phyloP scores from a whole-genome alignment of 2,329 filamentous ascomycete species.

The Aspergillus tanneri region DNA sequence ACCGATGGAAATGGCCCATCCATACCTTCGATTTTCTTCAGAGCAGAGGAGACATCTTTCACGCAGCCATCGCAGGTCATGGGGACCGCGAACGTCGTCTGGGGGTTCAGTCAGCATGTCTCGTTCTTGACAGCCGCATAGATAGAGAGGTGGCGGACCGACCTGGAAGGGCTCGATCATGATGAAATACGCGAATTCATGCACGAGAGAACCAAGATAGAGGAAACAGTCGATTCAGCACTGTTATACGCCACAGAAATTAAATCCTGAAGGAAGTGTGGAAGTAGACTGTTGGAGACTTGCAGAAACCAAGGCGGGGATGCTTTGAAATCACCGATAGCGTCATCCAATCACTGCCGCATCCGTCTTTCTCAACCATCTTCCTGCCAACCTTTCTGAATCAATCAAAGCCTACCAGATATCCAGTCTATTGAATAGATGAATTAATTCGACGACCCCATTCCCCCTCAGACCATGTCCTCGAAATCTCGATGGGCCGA shows the following conservation, averaged over 20 bases:
- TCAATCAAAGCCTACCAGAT: background rate
- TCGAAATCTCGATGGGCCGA: conserved; percentile 83
- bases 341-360: conserved; percentile 22
- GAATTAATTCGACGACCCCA: background rate
- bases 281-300: conserved; percentile 3
- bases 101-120: conserved; percentile 6
- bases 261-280: too few relatives aligned
- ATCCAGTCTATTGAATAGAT: background rate
- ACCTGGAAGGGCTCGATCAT: conserved; percentile 52
- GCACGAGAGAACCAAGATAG: background rate
- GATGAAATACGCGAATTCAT: conserved; percentile 13
- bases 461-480: conserved; percentile 51
- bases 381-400: background rate
- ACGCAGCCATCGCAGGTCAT: conserved; percentile 89
- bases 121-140: background rate
- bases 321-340: conserved; percentile 31
- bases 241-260: too few relatives aligned
- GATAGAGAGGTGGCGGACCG: conserved; percentile 15
- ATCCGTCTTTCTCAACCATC: conserved; percentile 15
- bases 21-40: conserved; percentile 69
- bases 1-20: background rate
- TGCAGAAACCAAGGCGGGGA: conserved; percentile 28
- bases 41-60: conserved; percentile 75
- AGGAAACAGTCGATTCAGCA: too few relatives aligned
- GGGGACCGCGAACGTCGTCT: conserved; percentile 94